Percentiles rank a stretch among this genome's conserved stretches.
Conservation (phyloP, 805 yeast species). For the Pichia manshurica region DNA sequence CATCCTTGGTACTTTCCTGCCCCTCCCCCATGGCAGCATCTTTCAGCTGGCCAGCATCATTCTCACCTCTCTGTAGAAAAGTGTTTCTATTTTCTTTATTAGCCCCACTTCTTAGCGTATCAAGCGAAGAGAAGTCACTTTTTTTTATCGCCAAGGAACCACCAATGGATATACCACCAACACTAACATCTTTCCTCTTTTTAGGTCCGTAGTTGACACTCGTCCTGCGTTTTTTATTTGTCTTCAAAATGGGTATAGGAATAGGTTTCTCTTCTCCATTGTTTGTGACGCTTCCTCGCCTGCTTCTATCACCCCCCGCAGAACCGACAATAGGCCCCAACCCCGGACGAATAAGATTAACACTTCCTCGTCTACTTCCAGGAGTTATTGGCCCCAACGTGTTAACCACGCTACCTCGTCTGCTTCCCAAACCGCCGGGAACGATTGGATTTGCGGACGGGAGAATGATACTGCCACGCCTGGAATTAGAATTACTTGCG, state of each 20-base stretch:
- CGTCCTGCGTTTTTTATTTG: conserved; percentile 29
- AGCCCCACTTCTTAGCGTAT: background rate
- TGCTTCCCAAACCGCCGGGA: background rate
- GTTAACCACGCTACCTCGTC: conserved; percentile 1
- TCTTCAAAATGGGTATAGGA: conserved; percentile 11
- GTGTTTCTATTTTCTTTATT: background rate
- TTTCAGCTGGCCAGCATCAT: no score
- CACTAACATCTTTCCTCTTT: conserved; percentile 5
- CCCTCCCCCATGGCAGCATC: conserved; percentile 7
- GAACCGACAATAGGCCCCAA: background rate
- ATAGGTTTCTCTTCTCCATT: background rate
- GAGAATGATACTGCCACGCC: conserved; percentile 9
- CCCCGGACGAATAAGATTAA: conserved; percentile 3
- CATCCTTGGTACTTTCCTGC: background rate
- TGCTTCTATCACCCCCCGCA: conserved; percentile 1
- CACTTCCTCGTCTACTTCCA: conserved; percentile 7
- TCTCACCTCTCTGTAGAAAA: no score
- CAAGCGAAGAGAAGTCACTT: background rate
- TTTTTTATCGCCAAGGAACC: conserved; percentile 13
- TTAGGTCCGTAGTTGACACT: conserved; percentile 26
- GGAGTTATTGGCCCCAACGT: background rate
- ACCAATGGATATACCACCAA: conserved; percentile 22
- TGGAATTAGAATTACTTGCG: conserved; percentile 3
- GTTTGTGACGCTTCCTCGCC: conserved; percentile 7
- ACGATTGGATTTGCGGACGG: background rate